Percentiles rank a stretch among this genome's conserved stretches.
These are phyloP conservation scores for Phytophthora cactorum DNA, from an alignment of 352 stramenopile species.

Conservation along the genomic window DNA sequence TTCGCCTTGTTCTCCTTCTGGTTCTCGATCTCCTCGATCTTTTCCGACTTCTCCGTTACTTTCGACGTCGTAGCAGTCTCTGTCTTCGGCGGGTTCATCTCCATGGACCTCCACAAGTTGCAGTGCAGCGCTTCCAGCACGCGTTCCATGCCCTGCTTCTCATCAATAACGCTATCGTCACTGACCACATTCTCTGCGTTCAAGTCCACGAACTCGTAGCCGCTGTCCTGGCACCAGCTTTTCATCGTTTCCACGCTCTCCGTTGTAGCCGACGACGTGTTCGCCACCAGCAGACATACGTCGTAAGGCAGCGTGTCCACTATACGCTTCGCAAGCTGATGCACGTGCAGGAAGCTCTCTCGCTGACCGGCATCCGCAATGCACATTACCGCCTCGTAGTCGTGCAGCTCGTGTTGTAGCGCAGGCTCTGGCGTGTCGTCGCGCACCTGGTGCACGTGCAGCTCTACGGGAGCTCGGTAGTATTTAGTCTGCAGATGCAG, in stretches of 20 bases:
- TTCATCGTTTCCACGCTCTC: constrained; percentile 44
- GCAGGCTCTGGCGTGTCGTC: constrained; percentile 43
- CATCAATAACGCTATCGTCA: constrained; percentile 26
- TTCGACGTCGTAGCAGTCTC: not conserved
- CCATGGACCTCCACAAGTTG: constrained; percentile 84
- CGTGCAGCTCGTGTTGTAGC: constrained; percentile 46
- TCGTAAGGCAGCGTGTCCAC: constrained; percentile 59
- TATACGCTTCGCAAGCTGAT: constrained; percentile 51
- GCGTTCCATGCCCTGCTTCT: constrained; percentile 67
- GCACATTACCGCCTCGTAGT: constrained; percentile 74
- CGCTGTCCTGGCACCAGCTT: constrained; percentile 62
- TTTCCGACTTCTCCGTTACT: constrained; percentile 10
- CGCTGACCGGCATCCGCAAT: constrained; percentile 48
- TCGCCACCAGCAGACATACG: constrained; percentile 60
- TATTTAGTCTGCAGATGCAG: constrained; percentile 73
- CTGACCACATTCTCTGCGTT: not conserved
- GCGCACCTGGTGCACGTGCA: constrained; percentile 54
- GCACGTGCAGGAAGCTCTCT: constrained; percentile 52
- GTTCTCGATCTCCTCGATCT: not conserved
- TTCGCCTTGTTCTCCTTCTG: constrained; percentile 22
- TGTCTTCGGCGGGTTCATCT: constrained; percentile 38
- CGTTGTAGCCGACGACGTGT: constrained; percentile 29
- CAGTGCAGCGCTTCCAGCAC: constrained; percentile 79
- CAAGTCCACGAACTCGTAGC: constrained; percentile 68
- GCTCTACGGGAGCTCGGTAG: constrained; percentile 61